Evolutionary conservation across 2,329 filamentous ascomycete genomes (phyloP), one percentile per base, ranked within the genome.

Genomic region (Penicillium sp.): DNA sequence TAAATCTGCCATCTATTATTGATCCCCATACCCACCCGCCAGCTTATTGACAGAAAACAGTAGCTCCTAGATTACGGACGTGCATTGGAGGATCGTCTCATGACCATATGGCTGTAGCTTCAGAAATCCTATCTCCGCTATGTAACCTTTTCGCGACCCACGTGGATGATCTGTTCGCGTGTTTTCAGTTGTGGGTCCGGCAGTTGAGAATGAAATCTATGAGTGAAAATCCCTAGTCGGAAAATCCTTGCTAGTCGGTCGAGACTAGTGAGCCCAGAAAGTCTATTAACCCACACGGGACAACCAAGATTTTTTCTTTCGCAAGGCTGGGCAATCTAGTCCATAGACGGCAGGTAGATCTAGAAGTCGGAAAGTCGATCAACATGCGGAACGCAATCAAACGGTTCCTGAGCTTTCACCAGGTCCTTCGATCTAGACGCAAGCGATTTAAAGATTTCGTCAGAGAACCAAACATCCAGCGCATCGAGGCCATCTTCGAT

Each of bases 291-390:
- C 39, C 39, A 42, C 39, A 42, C 39, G 39, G 39, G 19, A 42
- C 19, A 23, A 21, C n/a, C 9, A 23, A 19, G 39, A 42, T 27
- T 27, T 42, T 43, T n/a, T 37, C 19, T n/a, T 29, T 29, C n/a
- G 44, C 23, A 11, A 16, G 25, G 25, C 11, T 16, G 26, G 35
- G 13, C 9, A 11, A 52, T 35, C 42, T 31, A 14, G 10, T 42
- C 19, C 39, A 42, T 23, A 25, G 37, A 52, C 19, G 50, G 50
- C n/a, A 43, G n/a, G 11, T 27, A 52, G 50, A 52, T 52, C 49
- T 51, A 51, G 37, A 44, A 19, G 11, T 23, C 50, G 39, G 50
- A 16, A 43, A 16, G n/a, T 31, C 37, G 50, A 52, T 52, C 37
- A 39, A 52, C 45, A 16, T 31, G 11, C 14, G 37, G 21, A 33